A percentile compares a stretch with the other conserved stretches of the same genome.
Evolutionary conservation across 2,329 filamentous ascomycete species (phyloP).

Genomic region (Venturia pyrina): DNA sequence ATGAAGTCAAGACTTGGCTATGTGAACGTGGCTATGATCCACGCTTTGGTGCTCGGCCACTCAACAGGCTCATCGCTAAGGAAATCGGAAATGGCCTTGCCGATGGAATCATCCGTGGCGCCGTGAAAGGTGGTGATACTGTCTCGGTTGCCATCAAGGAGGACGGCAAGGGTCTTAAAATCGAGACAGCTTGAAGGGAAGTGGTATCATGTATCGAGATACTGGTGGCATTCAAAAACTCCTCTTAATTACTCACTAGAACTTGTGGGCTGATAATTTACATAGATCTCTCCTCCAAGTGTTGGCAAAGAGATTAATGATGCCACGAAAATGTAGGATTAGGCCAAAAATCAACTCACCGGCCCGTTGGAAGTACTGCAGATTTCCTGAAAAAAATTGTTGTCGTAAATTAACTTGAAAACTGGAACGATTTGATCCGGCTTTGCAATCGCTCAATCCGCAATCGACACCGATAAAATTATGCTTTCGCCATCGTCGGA

Average conservation of each 20-base stretch:
- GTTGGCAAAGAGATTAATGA: background rate
- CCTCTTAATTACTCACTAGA: too few species aligned
- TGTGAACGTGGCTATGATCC: slow-evolving; percentile 86
- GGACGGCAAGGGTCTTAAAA: slow-evolving; percentile 25
- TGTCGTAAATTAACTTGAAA: too few species aligned
- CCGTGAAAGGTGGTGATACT: slow-evolving; percentile 64
- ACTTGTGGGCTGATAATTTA: background rate
- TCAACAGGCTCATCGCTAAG: slow-evolving; percentile 83
- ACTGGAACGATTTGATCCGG: too few species aligned
- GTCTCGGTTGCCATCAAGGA: slow-evolving; percentile 61
- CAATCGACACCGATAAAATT: too few species aligned
- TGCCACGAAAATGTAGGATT: background rate
- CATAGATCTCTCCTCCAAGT: background rate
- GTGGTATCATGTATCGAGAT: background rate
- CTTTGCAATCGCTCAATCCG: too few species aligned
- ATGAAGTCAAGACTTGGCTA: slow-evolving; percentile 73
- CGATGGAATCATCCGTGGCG: slow-evolving; percentile 81
- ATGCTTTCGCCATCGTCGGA: too few species aligned
- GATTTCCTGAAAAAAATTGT: too few species aligned
- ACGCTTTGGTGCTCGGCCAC: slow-evolving; percentile 77
- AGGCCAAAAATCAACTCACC: background rate
- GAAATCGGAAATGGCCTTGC: slow-evolving; percentile 84
- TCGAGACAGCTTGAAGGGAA: background rate
- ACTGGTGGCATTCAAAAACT: too few species aligned
- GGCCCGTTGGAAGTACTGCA: too few species aligned